Percentiles rank a stretch among this genome's conserved stretches.
phyloP scores from a whole-genome alignment of 2,329 filamentous ascomycete genomes.

The Chlorencoelia australis region DNA sequence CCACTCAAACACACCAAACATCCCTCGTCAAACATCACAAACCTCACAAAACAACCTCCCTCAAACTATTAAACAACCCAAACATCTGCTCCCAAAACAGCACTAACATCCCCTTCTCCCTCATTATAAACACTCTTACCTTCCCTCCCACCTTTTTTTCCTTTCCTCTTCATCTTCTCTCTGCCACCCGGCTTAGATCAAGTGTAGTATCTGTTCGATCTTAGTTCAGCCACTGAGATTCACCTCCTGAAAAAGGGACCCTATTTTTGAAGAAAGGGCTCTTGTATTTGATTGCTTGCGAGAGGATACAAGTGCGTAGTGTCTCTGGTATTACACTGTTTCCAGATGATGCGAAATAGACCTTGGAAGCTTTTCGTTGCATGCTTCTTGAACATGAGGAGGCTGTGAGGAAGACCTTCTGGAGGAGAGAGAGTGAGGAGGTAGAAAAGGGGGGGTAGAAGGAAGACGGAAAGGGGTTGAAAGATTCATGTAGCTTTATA shows the following conservation, averaged over 20 bases:
- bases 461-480: neutral
- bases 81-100: no score
- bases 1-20: no score
- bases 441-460: no score
- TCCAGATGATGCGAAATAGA: slow-evolving; percentile 53
- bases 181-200: slow-evolving; percentile 44
- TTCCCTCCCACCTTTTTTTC: slow-evolving; percentile 7
- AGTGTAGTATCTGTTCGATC: slow-evolving; percentile 61
- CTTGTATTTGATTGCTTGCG: slow-evolving; percentile 58
- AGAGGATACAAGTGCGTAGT: slow-evolving; percentile 53
- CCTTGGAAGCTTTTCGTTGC: slow-evolving; percentile 42
- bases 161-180: slow-evolving; percentile 28
- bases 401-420: slow-evolving; percentile 43
- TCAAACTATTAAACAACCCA: no score
- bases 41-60: slow-evolving; percentile 11
- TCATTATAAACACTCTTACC: slow-evolving; percentile 2
- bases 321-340: slow-evolving; percentile 67
- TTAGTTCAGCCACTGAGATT: slow-evolving; percentile 54
- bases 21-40: neutral
- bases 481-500: no score
- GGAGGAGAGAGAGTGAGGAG: neutral
- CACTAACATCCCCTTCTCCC: neutral
- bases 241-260: slow-evolving; percentile 14
- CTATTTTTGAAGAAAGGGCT: slow-evolving; percentile 48
- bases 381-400: slow-evolving; percentile 37